Evolutionary conservation across 495 filamentous ascomycete genomes (phyloP).

Genomic region (Penicillium samsonianum): DNA sequence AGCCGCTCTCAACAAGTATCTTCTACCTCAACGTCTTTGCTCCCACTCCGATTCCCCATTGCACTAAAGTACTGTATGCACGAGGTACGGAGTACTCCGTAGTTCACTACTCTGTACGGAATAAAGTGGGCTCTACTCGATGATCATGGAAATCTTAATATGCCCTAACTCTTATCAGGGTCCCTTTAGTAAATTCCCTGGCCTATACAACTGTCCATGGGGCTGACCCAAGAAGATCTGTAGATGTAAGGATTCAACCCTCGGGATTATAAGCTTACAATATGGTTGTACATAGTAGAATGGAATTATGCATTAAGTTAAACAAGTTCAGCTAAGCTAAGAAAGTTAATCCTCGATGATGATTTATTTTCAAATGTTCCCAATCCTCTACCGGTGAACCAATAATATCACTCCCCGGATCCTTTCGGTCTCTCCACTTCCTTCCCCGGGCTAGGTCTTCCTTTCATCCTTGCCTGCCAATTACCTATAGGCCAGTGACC

Average conservation of each 20-base stretch:
- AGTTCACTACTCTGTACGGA: neutral
- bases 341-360: too few species aligned
- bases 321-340: too few species aligned
- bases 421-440: conserved; percentile 3
- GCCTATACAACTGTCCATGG: neutral
- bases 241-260: too few species aligned
- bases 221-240: too few species aligned
- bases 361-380: too few species aligned
- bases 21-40: neutral
- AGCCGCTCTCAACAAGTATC: neutral
- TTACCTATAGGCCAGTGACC: neutral
- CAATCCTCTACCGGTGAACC: too few species aligned
- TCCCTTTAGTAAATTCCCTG: too few species aligned
- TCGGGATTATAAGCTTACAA: too few species aligned
- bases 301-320: too few species aligned
- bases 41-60: neutral
- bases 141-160: neutral
- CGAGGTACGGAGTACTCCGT: neutral
- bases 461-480: conserved; percentile 5
- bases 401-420: conserved; percentile 1
- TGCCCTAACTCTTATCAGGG: too few species aligned
- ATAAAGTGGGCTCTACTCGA: neutral
- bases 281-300: too few species aligned
- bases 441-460: conserved; percentile 7
- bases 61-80: neutral